A percentile compares a stretch with the other conserved stretches of the same genome.
Conservation (phyloP, 2,329 filamentous ascomycete species). For the Nemania diffusa region DNA sequence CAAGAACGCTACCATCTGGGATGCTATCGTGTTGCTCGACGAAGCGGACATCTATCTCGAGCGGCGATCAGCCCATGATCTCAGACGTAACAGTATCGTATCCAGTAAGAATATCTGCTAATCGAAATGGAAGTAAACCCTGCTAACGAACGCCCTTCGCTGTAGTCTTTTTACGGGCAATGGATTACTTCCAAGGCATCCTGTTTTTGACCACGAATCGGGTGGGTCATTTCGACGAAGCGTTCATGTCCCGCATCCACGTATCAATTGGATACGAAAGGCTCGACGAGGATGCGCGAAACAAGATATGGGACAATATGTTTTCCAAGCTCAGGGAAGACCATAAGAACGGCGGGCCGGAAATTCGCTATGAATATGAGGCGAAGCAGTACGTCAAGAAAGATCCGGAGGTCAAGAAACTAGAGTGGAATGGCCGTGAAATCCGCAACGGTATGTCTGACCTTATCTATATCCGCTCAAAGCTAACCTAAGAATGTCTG, state of each 20-base stretch:
- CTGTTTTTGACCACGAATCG: conserved; percentile 24
- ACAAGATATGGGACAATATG: conserved; percentile 12
- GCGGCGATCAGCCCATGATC: neutral
- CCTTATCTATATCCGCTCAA: neutral
- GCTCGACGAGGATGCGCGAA: conserved; percentile 12
- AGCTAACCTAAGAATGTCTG: neutral
- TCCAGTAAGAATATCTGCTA: neutral
- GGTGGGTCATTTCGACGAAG: conserved; percentile 21
- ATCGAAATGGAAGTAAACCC: neutral
- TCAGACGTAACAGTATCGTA: conserved; percentile 20
- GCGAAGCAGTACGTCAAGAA: conserved; percentile 24
- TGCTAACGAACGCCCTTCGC: neutral
- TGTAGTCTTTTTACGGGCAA: conserved; percentile 14
- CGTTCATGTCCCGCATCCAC: conserved; percentile 21
- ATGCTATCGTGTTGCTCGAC: conserved; percentile 20
- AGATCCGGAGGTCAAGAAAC: neutral
- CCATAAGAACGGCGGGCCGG: conserved; percentile 16
- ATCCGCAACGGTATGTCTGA: conserved; percentile 21
- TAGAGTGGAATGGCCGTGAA: conserved; percentile 22
- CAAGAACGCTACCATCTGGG: conserved; percentile 4
- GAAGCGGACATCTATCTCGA: conserved; percentile 25
- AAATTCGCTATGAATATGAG: conserved; percentile 16
- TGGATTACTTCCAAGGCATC: conserved; percentile 28
- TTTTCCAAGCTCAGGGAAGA: conserved; percentile 20
- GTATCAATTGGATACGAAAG: conserved; percentile 8